Percentiles rank a stretch among this genome's conserved stretches.
Conservation (phyloP, 257 asterid species). For the Solanum appendiculatum region DNA sequence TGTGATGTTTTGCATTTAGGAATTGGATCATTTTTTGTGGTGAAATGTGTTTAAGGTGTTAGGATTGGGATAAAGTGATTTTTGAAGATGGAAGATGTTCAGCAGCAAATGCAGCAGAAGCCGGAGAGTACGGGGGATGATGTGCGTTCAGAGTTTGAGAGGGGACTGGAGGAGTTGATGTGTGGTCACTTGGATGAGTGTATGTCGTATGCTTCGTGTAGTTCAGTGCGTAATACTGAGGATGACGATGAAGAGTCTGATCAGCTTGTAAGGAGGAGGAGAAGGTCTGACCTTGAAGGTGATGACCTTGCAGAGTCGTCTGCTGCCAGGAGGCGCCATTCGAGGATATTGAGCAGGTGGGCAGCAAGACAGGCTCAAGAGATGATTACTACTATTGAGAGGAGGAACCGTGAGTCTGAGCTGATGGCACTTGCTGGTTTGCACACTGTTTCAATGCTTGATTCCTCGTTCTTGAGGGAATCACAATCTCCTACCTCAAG, state of each 20-base stretch:
- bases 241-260: conserved; percentile 86
- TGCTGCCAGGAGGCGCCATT: conserved; percentile 86
- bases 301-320: conserved; percentile 94
- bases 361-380: conserved; percentile 87
- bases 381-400: conserved; percentile 84
- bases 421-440: conserved; percentile 80
- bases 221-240: conserved; percentile 56
- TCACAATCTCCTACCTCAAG: conserved; percentile 71
- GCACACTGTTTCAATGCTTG: conserved; percentile 81
- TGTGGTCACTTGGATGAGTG: conserved; percentile 82
- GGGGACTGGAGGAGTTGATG: conserved; percentile 87
- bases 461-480: conserved; percentile 84
- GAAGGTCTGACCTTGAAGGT: conserved; percentile 90
- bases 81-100: conserved; percentile 61
- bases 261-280: conserved; percentile 69
- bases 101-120: conserved; percentile 77
- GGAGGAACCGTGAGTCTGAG: conserved; percentile 85
- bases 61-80: conserved; percentile 17
- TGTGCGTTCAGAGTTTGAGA: conserved; percentile 65
- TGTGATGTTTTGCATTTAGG: neutral
- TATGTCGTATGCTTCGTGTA: conserved; percentile 84
- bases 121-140: conserved; percentile 69
- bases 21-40: neutral
- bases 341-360: conserved; percentile 77
- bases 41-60: neutral